Conservation (phyloP, 176 grass and related monocot genomes). For the Microstegium vimineum region DNA sequence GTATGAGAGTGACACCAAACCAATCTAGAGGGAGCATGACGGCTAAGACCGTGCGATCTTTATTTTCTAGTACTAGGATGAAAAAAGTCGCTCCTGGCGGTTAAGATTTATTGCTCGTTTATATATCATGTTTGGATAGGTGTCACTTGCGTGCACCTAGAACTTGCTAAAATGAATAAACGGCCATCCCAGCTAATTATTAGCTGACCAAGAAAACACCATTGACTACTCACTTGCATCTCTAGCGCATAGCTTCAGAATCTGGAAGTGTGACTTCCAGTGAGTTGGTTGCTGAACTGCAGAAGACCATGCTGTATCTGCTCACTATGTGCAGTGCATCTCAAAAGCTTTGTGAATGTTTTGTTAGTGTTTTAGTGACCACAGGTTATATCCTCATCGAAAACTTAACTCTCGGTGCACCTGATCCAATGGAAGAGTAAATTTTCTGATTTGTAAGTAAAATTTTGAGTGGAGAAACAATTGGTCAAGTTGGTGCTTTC, state of each 20-base stretch:
- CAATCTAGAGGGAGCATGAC: conserved; percentile 24
- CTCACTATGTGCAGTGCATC: background rate
- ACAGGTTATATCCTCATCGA: background rate
- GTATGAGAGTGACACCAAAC: conserved; percentile 15
- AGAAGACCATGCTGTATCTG: conserved; percentile 3
- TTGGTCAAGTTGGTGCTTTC: background rate
- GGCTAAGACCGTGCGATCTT: conserved; percentile 31
- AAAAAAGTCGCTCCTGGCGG: conserved; percentile 18
- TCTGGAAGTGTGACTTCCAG: background rate
- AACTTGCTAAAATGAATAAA: background rate
- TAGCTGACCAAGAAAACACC: background rate
- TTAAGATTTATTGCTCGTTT: conserved; percentile 10
- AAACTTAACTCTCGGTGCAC: background rate
- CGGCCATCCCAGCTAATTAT: background rate
- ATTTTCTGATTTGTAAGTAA: conserved; percentile 1
- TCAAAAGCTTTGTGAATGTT: background rate
- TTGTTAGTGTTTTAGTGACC: conserved; percentile 1
- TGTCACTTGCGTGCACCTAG: background rate
- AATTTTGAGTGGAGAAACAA: conserved; percentile 3
- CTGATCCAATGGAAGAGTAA: background rate
- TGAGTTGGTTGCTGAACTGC: background rate
- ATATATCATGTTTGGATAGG: conserved; percentile 3
- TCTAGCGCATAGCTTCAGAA: background rate
- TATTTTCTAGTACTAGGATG: conserved; percentile 40
- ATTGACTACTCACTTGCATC: background rate